These are phyloP conservation scores for Fraxinus ornus DNA, from an alignment of 305 asterid species.

Conservation along the genomic window DNA sequence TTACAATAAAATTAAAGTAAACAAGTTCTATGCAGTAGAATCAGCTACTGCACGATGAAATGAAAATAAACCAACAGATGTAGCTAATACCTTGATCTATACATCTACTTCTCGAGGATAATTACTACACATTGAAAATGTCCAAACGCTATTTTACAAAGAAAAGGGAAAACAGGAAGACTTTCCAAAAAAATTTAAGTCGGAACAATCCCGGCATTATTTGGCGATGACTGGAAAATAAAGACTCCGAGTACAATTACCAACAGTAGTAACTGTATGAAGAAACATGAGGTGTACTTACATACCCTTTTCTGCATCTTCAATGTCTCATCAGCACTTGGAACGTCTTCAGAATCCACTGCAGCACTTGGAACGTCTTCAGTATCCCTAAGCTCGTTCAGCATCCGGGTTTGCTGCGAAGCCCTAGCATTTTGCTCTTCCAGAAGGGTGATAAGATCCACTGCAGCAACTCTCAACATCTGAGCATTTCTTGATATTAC, in stretches of 20 bases:
- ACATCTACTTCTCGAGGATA: conserved; percentile 33
- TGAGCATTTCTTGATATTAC: conserved; percentile 47
- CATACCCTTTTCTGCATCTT: conserved; percentile 42
- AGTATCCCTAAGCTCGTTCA: conserved; percentile 15
- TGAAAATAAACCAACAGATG: conserved; percentile 13
- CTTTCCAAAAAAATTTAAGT: conserved; percentile 40
- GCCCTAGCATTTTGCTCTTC: conserved; percentile 50
- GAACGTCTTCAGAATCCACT: not conserved
- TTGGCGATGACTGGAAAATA: conserved; percentile 38
- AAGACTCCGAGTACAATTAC: conserved; percentile 31
- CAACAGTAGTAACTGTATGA: conserved; percentile 53
- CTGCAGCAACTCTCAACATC: conserved; percentile 38
- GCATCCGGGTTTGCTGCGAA: conserved; percentile 51
- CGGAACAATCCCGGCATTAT: conserved; percentile 49
- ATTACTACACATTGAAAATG: conserved; percentile 17
- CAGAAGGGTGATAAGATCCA: conserved; percentile 46
- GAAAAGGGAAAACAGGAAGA: not conserved
- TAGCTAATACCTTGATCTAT: conserved; percentile 26
- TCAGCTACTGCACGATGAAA: conserved; percentile 18
- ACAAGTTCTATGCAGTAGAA: conserved; percentile 1
- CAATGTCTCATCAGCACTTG: not conserved
- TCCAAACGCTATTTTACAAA: conserved; percentile 6
- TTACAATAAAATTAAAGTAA: not conserved
- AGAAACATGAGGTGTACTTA: conserved; percentile 54
- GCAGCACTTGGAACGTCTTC: not conserved